Percentiles rank a stretch among this genome's conserved stretches.
These are phyloP conservation scores for Aspergillus affinis DNA, from an alignment of 495 filamentous ascomycete species.

Conservation along the genomic window DNA sequence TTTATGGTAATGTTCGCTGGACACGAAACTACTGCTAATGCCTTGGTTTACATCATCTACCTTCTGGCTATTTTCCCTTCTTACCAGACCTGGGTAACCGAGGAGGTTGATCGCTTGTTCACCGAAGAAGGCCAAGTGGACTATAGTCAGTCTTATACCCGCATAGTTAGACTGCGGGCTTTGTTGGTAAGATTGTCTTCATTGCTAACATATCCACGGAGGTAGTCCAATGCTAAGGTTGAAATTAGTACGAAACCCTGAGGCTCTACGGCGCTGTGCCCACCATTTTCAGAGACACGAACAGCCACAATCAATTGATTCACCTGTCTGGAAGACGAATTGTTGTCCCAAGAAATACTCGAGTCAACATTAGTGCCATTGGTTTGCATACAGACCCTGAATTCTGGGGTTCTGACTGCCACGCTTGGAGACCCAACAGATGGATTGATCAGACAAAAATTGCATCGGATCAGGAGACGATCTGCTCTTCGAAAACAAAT, in stretches of 20 bases:
- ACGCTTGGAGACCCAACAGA: constrained; percentile 9
- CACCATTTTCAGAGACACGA: constrained; percentile 4
- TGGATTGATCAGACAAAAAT: background rate
- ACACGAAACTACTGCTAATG: constrained; percentile 17
- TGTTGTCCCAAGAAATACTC: background rate
- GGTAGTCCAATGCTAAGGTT: background rate
- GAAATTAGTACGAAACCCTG: constrained; percentile 12
- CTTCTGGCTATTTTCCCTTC: constrained; percentile 11
- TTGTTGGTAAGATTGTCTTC: constrained; percentile 8
- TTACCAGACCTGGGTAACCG: constrained; percentile 13
- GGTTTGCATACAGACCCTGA: constrained; percentile 11
- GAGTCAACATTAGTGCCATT: constrained; percentile 3
- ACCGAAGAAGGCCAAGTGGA: background rate
- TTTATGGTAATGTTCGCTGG: constrained; percentile 17
- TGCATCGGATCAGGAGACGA: background rate
- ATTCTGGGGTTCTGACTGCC: constrained; percentile 6
- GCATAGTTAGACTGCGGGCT: background rate
- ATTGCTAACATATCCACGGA: background rate
- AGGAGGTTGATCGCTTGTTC: constrained; percentile 4
- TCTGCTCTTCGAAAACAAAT: background rate
- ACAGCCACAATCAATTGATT: background rate
- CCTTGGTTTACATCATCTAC: constrained; percentile 7
- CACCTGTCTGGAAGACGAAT: background rate
- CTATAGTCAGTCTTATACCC: background rate
- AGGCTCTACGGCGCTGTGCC: constrained; percentile 14